These are phyloP conservation scores for Casuarina equisetifolia DNA, from an alignment of 306 rosid genomes.

Conservation along the genomic window DNA sequence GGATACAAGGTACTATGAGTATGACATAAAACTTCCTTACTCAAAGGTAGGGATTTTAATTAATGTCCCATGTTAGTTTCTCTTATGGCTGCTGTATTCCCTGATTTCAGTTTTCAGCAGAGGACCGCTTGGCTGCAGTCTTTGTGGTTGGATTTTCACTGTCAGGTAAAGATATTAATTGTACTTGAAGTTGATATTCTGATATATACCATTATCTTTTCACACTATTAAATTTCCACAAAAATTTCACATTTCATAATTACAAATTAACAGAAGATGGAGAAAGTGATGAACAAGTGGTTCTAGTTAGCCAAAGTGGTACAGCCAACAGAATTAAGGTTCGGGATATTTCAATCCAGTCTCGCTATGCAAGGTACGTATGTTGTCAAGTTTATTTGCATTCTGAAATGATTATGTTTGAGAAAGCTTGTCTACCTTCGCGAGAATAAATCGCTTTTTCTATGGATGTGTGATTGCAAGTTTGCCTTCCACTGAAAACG, in stretches of 20 bases:
- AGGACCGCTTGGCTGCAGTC: constrained; percentile 88
- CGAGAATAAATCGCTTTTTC: not conserved
- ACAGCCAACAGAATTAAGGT: constrained; percentile 96
- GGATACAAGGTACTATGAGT: constrained; percentile 79
- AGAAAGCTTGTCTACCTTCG: not conserved
- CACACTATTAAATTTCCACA: not conserved
- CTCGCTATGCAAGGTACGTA: constrained; percentile 89
- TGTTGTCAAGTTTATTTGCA: constrained; percentile 11
- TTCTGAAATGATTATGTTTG: not conserved
- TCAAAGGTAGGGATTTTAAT: constrained; percentile 1
- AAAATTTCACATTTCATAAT: not conserved
- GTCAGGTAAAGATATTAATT: constrained; percentile 54
- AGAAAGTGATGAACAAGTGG: constrained; percentile 99
- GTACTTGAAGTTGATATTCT: constrained; percentile 1
- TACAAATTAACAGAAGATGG: constrained; percentile 67
- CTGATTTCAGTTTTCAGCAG: constrained; percentile 60
- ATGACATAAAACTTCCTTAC: not conserved
- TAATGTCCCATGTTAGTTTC: constrained; percentile 6
- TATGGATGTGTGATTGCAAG: not conserved
- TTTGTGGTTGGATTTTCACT: constrained; percentile 87
- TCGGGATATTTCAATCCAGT: constrained; percentile 90
- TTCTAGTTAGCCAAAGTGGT: constrained; percentile 94
- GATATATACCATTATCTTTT: not conserved
- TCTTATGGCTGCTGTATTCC: not conserved
- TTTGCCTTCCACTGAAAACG: not conserved